These are phyloP conservation scores for Ophiorrhiza pumila DNA, from an alignment of 257 asterid genomes.

Conservation along the genomic window DNA sequence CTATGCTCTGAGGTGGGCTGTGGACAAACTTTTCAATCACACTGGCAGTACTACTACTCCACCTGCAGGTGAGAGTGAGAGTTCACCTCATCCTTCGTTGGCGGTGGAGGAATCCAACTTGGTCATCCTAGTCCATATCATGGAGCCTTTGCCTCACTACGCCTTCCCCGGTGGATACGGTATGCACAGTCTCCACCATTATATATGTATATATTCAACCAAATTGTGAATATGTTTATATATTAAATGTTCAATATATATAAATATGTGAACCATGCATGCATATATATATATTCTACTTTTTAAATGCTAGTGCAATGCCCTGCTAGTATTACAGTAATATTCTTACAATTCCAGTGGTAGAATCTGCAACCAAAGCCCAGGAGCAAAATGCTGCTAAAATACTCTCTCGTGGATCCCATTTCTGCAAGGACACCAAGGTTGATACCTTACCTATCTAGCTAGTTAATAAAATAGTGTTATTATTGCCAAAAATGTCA, in stretches of 20 bases:
- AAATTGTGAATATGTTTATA: too few species aligned
- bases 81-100: not conserved
- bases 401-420: slow-evolving; percentile 40
- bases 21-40: slow-evolving; percentile 38
- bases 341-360: slow-evolving; percentile 25
- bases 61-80: not conserved
- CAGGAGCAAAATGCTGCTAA: slow-evolving; percentile 45
- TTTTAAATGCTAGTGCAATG: too few species aligned
- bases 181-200: too few species aligned
- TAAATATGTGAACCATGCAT: too few species aligned
- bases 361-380: slow-evolving; percentile 39
- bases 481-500: too few species aligned
- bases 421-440: slow-evolving; percentile 43
- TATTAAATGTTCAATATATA: too few species aligned
- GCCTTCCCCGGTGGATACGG: slow-evolving; percentile 54
- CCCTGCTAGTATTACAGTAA: too few species aligned
- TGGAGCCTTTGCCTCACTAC: slow-evolving; percentile 55
- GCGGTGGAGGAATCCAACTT: slow-evolving; percentile 7
- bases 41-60: not conserved
- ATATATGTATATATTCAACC: too few species aligned
- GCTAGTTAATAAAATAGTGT: too few species aligned
- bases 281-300: too few species aligned
- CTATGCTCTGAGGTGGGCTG: slow-evolving; percentile 50
- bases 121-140: slow-evolving; percentile 47
- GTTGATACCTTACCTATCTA: slow-evolving; percentile 26